These are phyloP conservation scores for Fraxinus sp. DNA, from an alignment of 305 asterid species.

Conservation along the genomic window DNA sequence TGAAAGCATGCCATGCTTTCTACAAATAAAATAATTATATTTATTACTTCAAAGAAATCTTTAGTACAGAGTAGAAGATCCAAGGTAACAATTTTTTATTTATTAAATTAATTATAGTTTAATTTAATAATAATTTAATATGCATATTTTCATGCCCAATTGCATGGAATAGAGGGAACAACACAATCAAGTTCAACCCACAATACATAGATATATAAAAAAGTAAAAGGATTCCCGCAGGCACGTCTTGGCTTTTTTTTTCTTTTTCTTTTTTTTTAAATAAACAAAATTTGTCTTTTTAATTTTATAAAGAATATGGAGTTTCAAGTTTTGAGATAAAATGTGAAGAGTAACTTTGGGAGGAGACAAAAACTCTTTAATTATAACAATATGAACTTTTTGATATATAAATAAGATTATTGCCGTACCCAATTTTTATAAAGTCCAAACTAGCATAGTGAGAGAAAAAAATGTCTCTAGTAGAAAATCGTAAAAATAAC, in stretches of 20 bases:
- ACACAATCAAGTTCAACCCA: background rate
- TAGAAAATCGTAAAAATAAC: background rate
- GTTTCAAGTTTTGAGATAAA: background rate
- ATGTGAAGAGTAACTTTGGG: background rate
- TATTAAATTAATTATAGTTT: constrained; percentile 22
- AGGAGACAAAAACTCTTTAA: background rate
- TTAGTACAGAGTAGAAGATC: constrained; percentile 59
- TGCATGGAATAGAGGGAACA: constrained; percentile 79
- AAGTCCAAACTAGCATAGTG: background rate
- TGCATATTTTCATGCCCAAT: constrained; percentile 45
- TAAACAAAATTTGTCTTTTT: background rate
- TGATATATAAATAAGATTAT: background rate
- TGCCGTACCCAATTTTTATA: no score
- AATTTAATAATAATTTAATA: constrained; percentile 29
- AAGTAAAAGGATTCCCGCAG: constrained; percentile 29
- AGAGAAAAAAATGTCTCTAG: background rate
- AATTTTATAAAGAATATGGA: no score
- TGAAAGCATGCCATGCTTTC: constrained; percentile 16
- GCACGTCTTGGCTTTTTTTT: constrained; percentile 5
- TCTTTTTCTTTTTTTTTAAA: background rate
- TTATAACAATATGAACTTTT: background rate
- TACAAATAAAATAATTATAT: constrained; percentile 41
- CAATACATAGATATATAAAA: constrained; percentile 26
- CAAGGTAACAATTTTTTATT: constrained; percentile 25
- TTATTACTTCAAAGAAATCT: constrained; percentile 62